Base-by-base conservation (phyloP, 345 rosid species). In the Excoecaria agallocha region DNA sequence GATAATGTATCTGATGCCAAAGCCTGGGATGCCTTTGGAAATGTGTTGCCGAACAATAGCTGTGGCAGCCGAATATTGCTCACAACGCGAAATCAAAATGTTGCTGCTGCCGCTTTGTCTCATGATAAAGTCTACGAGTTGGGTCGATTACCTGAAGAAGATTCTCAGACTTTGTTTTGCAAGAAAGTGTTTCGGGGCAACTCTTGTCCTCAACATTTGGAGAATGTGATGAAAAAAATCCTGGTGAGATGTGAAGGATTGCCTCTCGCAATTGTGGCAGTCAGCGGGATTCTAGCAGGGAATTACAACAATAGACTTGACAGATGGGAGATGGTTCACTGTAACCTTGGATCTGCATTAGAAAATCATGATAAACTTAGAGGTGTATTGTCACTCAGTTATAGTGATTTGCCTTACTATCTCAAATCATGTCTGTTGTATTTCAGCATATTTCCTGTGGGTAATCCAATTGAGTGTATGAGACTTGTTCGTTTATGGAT, bases 401-500 rank as follows among this genome's bases (percentile, higher is more conserved):
- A 69, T 37, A 54, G 54, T 35, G 48, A 54, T 19, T 69, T 69
- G n/a, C 73, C 73, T 4, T 54, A 54, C 61, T 69, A 52, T 39
- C 73, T 69, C 19, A 69, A 69, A 54, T 55, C 12, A 0, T 69
- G 62, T 54, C 50, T 69, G 37, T 16, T 69, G 50, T 69, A 55
- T 20, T 69, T 69, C 37, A 69, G 73, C 62, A 55, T 69, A 46
- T 69, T 69, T 39, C 73, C 73, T 11, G 49, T 6, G 35, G 73
- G 62, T 19, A 41, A 17, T 11, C 50, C 12, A 38, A 69, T 69
- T 38, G 24, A 37, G 50, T 25, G 37, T 12, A 38, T 16, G 11
- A 69, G 63, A 8, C 63, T 69, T 69, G 60, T 69, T n/a, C 61
- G 62, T 12, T 38, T 69, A 20, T 69, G 73, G 73, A 69, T 69